phyloP scores from a whole-genome alignment of 164 flowering plant species.

The Aristolochia contorta region DNA sequence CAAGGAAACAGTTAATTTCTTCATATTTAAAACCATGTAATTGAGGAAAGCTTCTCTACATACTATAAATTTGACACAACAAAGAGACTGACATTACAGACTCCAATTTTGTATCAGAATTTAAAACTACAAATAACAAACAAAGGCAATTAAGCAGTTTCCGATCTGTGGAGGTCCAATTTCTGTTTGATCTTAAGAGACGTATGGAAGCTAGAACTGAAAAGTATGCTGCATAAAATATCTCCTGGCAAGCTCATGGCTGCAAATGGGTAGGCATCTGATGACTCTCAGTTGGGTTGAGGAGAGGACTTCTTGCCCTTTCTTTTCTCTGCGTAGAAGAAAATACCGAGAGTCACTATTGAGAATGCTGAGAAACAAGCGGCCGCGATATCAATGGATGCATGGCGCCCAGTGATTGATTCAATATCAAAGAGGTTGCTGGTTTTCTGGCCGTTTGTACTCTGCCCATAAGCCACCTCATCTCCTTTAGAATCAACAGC shows the following conservation, averaged over 20 bases:
- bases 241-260: neutral
- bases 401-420: constrained; percentile 60
- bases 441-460: constrained; percentile 35
- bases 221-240: neutral
- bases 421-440: constrained; percentile 45
- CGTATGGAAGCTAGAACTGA: neutral
- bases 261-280: neutral
- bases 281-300: neutral
- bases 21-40: too few relatives aligned
- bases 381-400: constrained; percentile 59
- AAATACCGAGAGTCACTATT: constrained; percentile 44
- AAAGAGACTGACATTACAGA: neutral
- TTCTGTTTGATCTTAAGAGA: neutral
- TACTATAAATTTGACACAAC: neutral
- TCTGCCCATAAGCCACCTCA: constrained; percentile 64
- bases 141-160: neutral
- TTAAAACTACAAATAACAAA: neutral
- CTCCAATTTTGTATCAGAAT: neutral
- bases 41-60: neutral
- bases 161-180: neutral
- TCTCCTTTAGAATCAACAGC: constrained; percentile 13
- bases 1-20: too few relatives aligned
- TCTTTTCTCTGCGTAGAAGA: constrained; percentile 65
- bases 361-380: constrained; percentile 72
- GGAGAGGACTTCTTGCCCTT: constrained; percentile 21